Evolutionary conservation across 2,329 filamentous ascomycete genomes (phyloP), one percentile per base, ranked within the genome.

Genomic region (Amauroascus verrucosus): DNA sequence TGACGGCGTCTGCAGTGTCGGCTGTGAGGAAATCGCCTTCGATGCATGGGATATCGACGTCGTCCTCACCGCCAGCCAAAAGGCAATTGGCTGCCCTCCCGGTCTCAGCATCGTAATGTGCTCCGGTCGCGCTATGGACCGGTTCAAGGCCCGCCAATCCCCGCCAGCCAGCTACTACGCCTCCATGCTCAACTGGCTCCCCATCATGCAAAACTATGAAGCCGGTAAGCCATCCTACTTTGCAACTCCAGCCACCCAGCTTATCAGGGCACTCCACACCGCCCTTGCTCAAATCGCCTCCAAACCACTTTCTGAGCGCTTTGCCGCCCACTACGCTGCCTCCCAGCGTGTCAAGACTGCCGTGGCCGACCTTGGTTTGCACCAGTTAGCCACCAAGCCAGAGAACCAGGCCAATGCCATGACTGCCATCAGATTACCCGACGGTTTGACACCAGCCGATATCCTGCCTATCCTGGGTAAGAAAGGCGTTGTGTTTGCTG

Each of bases 131-230:
- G 91, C 93, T 41, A 86, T 98, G 62, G 78, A 93, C 64, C 75
- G 76, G 9, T 86, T 94, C 71, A 82, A 91, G 71, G 79, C 77
- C 63, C 81, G 93, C 67, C 91, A 91, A 76, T 84, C 82, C 9
- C 85, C 85, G 11, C 87, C 90, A 1, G 79, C 82, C 18, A 86
- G 89, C 20, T 98, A 97, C 79, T 98, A 96, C 71, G 90, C 87
- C 53, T 95, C 87, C 11, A 88, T 96, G 77, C 90, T 89, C 78
- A 97, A 97, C 74, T 98, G 93, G 93, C 76, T 90, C 54, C 91
- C 91, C 45, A 93, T 98, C 71, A 97, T 98, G 91, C 83, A 93
- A 75, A 97, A 96, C 75, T 98, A 98, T 72, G 93, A 98, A 75
- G 88, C 88, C 59, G 88, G 90, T 77, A 98, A 97, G 76, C 82